Evolutionary conservation across 306 rosid species (phyloP), one percentile per base, ranked within the genome.

Genomic region (Quercus agrifolia): DNA sequence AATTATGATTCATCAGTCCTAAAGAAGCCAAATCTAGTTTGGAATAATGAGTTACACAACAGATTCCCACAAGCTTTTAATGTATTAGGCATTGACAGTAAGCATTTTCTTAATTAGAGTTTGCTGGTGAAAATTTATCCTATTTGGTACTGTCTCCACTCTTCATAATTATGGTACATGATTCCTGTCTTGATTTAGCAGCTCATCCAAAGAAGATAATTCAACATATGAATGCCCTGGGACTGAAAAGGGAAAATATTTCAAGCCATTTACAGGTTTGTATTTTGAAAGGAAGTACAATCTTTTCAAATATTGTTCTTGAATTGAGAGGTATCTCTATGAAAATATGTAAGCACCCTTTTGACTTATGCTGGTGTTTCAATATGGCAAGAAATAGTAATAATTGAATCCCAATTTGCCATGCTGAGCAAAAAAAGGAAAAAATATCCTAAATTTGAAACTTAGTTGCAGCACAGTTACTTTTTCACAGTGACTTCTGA

Each of bases 181-280:
- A 49, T 74, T 67, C n/a, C 57, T 80, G 55, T 70, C 77, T 83
- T 85, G 49, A 49, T 49, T 71, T 54, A 82, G 87, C 49, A 80
- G 91, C 90, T 72, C 55, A 35, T 57, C 86, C 90, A 15, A 80
- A 72, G 78, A 76, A 76, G 69, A 88, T 85, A 78, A 81, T 67
- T 13, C 82, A 74, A 46, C 74, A 54, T 30, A 78, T 86, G 90
- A 82, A 78, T 78, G 83, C 82, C 77, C 86, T 87, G 17, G 88
- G 82, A 28, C 30, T 87, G 19, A 76, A 44, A 49, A 80, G 25
- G 63, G 78, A 76, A 67, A 61, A 55, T 1, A 19, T 79, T 75
- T 59, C 88, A 64, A 87, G 82, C 78, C 84, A 84, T 79, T 83
- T 83, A 11, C 88, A 86, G 90, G 92, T 89, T 56, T 49, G 75